Evolutionary conservation across 305 asterid species (phyloP), one percentile per base, ranked within the genome.

Genomic region (Fraxinus nigra): DNA sequence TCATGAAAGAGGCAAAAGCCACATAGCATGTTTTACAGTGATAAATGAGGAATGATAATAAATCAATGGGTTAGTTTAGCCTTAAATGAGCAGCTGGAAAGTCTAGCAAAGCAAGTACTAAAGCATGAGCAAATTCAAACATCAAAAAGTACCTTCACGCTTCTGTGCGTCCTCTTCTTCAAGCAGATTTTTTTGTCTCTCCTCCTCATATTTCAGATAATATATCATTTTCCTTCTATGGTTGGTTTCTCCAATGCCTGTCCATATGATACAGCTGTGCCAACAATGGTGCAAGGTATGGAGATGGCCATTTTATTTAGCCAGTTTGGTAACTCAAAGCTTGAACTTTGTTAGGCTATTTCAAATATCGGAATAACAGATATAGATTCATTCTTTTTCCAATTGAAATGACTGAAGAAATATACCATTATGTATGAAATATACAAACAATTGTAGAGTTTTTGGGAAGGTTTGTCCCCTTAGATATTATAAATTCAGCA

Each of bases 261-360:
- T 77, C 92, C 97, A 0, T 94, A 93, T 78, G 95, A 90, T 81
- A 88, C 87, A 59, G 95, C 92, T n/a, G 93, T 96, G 85, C 97
- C 98, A 59, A 93, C 98, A 63, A 92, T 96, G 98, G 77, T 77
- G 14, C 95, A 92, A 76, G 99, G 98, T 70, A 94, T 96, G 99
- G 97, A 94, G 86, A 86, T 92, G 92, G 98, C 95, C 30, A 96
- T 96, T 83, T 37, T 94, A 85, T 89, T 94, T 82, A 94, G 98
- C 79, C 97, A 91, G 85, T 88, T 96, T 35, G 97, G 97, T 16
- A 84, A 86, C 84, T 82, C 91, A 16, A 93, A 81, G 85, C 70
- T 81, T 67, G 99, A 96, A 80, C 90, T 91, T 40, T 89, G 81
- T 84, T 72, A 33, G 34, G 70, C 20, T 81, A 78, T 56, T 40